Conservation (phyloP, 108 stramenopile genomes). For the Conticribra guillardii region DNA sequence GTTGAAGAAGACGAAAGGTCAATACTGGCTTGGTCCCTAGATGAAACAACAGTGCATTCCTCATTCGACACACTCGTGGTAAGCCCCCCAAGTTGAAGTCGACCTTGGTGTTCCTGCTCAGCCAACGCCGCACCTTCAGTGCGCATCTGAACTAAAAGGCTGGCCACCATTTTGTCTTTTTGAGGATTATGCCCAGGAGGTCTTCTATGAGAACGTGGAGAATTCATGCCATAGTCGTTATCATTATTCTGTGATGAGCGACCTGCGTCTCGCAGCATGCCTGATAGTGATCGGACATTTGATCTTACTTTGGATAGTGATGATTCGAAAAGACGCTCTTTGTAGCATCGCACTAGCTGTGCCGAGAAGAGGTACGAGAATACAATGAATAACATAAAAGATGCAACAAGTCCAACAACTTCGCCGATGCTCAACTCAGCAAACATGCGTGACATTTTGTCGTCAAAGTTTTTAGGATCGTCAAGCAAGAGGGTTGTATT, state of each 20-base stretch:
- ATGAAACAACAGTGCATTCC: neutral
- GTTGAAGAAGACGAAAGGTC: conserved; percentile 19
- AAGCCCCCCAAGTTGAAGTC: conserved; percentile 27
- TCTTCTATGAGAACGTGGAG: conserved; percentile 4
- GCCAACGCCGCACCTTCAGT: conserved; percentile 15
- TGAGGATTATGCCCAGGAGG: conserved; percentile 44
- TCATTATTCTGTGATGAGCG: conserved; percentile 12
- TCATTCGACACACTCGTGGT: neutral
- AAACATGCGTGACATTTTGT: conserved; percentile 53
- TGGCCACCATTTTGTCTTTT: conserved; percentile 88
- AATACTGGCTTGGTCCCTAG: conserved; percentile 1
- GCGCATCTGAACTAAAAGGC: conserved; percentile 74
- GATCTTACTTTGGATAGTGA: conserved; percentile 35
- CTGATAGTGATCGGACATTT: conserved; percentile 30
- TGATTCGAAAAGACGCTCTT: conserved; percentile 15
- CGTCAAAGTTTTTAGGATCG: conserved; percentile 48
- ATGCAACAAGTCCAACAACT: conserved; percentile 52
- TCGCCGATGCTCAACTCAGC: conserved; percentile 49
- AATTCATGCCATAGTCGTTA: conserved; percentile 14
- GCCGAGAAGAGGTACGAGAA: conserved; percentile 36
- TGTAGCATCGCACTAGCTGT: conserved; percentile 37
- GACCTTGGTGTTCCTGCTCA: conserved; percentile 6
- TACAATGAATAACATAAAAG: conserved; percentile 42
- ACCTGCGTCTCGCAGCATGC: conserved; percentile 27
- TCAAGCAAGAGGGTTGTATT: conserved; percentile 43